Evolutionary conservation across 768 basidiomycete genomes (phyloP).

Genomic region (Gautieria morchelliformis): DNA sequence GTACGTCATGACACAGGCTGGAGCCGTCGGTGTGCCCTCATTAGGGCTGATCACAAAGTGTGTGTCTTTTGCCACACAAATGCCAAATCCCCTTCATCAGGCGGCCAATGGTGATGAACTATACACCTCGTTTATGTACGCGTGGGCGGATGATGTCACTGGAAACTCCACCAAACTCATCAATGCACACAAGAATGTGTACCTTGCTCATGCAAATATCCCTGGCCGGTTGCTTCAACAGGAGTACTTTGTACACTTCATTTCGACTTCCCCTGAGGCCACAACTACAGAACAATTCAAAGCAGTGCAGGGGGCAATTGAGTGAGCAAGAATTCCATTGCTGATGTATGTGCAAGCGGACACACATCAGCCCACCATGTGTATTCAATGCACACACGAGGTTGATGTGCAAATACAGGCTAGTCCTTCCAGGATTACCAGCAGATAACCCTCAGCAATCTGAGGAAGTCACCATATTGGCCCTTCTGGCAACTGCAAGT

Average conservation of each 20-base stretch:
- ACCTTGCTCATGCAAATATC: not conserved
- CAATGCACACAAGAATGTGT: too few relatives aligned
- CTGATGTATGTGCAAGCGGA: constrained; percentile 5
- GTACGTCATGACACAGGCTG: not conserved
- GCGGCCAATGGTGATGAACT: too few relatives aligned
- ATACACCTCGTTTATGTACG: not conserved
- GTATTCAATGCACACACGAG: constrained; percentile 7
- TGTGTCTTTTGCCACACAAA: not conserved
- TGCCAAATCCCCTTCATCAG: constrained; percentile 6
- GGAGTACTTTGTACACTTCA: not conserved
- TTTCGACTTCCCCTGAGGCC: constrained; percentile 26
- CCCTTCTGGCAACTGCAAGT: constrained; percentile 8
- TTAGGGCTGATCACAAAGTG: not conserved
- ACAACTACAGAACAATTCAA: constrained; percentile 29
- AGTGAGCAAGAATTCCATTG: constrained; percentile 20
- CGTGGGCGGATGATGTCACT: constrained; percentile 10
- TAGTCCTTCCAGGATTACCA: constrained; percentile 6
- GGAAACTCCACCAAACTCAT: constrained; percentile 7
- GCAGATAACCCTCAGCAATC: constrained; percentile 17
- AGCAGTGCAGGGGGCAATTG: constrained; percentile 20
- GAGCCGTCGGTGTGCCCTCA: not conserved
- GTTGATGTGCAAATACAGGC: constrained; percentile 1
- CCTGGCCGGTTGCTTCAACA: not conserved
- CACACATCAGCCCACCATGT: constrained; percentile 2
- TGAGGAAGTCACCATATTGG: constrained; percentile 13